phyloP scores from a whole-genome alignment of 140 eudicot species.

The Oenanthe javanica region DNA sequence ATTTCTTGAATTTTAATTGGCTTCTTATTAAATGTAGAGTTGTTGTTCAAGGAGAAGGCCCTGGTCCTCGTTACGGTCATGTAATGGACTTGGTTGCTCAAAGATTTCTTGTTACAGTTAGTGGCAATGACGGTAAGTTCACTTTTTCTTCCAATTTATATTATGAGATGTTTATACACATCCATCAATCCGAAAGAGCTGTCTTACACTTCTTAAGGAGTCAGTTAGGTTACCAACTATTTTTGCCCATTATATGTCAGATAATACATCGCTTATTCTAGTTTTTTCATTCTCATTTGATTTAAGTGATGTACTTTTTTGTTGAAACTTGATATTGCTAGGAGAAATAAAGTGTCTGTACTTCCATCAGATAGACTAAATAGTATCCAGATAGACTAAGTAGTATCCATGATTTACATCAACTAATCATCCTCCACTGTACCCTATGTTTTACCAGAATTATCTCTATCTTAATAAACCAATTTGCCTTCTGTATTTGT shows the following conservation, averaged over 20 bases:
- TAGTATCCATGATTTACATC: neutral
- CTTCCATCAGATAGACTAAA: neutral
- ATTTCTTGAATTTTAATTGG: slow-evolving; percentile 17
- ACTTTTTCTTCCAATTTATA: neutral
- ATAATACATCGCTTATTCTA: neutral
- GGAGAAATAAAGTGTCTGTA: neutral
- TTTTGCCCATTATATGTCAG: neutral
- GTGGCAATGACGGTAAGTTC: slow-evolving; percentile 94
- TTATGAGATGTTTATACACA: neutral
- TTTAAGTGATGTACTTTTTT: neutral
- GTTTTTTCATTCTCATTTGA: neutral
- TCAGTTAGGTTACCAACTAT: neutral
- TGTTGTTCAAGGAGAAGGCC: slow-evolving; percentile 96
- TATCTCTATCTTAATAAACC: neutral
- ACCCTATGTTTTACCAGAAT: neutral
- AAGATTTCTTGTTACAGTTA: slow-evolving; percentile 80
- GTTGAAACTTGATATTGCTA: neutral
- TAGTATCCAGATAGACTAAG: neutral
- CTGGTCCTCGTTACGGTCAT: slow-evolving; percentile 96
- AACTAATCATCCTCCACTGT: neutral
- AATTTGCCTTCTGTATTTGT: neutral
- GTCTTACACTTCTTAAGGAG: neutral
- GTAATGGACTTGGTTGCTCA: slow-evolving; percentile 98
- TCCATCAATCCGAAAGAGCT: neutral
- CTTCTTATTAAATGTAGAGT: slow-evolving; percentile 45